Evolutionary conservation across 768 basidiomycete genomes (phyloP).

Genomic region (Leccinellum albellum): DNA sequence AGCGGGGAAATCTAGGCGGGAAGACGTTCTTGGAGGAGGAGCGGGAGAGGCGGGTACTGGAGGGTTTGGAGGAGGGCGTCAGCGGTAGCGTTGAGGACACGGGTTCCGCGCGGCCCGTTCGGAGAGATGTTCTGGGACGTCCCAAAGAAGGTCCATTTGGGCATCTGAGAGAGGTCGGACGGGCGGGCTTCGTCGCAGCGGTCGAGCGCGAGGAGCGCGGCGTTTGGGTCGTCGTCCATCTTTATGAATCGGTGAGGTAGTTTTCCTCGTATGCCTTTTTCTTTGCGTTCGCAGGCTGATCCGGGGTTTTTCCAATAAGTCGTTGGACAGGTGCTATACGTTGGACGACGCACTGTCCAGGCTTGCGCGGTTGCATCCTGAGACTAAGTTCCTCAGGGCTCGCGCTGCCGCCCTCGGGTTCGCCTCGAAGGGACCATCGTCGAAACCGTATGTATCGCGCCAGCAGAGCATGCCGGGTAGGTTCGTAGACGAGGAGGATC

Average conservation of each 20-base stretch:
- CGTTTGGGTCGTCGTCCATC: constrained; percentile 81
- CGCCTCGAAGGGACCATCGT: constrained; percentile 38
- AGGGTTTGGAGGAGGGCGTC: constrained; percentile 40
- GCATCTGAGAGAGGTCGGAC: constrained; percentile 76
- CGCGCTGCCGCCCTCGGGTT: constrained; percentile 77
- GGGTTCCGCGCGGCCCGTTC: constrained; percentile 10
- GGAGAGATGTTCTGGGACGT: constrained; percentile 45
- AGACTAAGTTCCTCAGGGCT: constrained; percentile 79
- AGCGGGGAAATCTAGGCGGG: constrained; percentile 60
- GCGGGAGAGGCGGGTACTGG: constrained; percentile 46
- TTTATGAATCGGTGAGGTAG: constrained; percentile 71
- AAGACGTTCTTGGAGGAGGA: constrained; percentile 80
- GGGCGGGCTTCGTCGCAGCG: constrained; percentile 66
- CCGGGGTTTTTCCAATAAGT: constrained; percentile 37
- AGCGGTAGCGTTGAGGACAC: constrained; percentile 5
- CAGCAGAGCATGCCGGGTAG: constrained; percentile 22
- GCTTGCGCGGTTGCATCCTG: constrained; percentile 64
- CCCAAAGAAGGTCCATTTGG: constrained; percentile 61
- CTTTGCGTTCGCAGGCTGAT: constrained; percentile 1
- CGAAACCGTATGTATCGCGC: constrained; percentile 7
- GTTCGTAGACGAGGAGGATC: constrained; percentile 42
- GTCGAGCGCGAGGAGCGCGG: constrained; percentile 68
- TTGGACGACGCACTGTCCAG: constrained; percentile 66
- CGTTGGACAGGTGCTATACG: constrained; percentile 67
- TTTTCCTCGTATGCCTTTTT: not conserved